Evolutionary conservation across 176 grass and related monocot species (phyloP), one percentile per base, ranked within the genome.

Genomic region (Rhynchospora breviuscula): DNA sequence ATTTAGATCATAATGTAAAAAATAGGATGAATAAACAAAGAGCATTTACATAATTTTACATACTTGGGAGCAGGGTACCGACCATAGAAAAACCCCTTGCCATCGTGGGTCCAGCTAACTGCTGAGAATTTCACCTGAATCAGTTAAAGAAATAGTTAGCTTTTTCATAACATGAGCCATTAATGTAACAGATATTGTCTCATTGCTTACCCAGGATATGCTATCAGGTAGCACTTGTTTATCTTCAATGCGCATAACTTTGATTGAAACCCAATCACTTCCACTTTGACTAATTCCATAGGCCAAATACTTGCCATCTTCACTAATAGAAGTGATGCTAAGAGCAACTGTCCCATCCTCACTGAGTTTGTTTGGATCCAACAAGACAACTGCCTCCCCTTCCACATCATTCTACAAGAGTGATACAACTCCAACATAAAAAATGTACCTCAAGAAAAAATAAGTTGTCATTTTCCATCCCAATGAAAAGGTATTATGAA

Each of bases 81-180:
- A 52, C 90, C 67, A 90, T 94, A 98, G 86, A 98, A 98, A 88
- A 98, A 98, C 4, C 95, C 95, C 68, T 93, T 98, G 14, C 82
- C 89, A 69, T 98, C 92, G 84, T 93, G 85, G 14, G 95, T 98
- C 95, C 95, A 98, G 26, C 86, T 94, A 78, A 94, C 80, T 75
- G 81, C 92, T 48, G 92, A 93, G 89, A 98, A 98, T 58, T 98
- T 98, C 44, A 98, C 95, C 95, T 98, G 81, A 66, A 90, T 44
- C 40, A 1, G 83, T 67, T 1, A 75, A 84, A 67, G 15, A 48
- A 88, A 29, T 78, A 85, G 8, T 45, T 85, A 66, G 75, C 43
- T 49, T 66, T 79, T 81, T 19, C 63, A 89, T 79, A 26, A 91
- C 40, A 63, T 57, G 45, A 69, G 71, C 25, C 33, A 57, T 23